Evolutionary conservation across 2,329 filamentous ascomycete genomes (phyloP).

Genomic region (Trichothecium sympodiale): DNA sequence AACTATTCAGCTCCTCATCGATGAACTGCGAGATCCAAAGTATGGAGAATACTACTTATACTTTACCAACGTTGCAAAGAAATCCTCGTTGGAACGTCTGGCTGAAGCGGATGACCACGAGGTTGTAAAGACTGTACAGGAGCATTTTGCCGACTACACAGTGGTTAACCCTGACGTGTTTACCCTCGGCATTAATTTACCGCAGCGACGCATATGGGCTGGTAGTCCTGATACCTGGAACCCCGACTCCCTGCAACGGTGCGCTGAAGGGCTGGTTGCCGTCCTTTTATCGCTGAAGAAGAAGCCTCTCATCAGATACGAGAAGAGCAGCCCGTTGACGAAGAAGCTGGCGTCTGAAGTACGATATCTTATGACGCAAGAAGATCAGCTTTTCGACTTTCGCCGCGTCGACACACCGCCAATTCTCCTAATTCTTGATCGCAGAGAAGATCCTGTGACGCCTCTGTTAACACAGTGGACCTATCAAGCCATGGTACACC

Average conservation of each 20-base stretch:
- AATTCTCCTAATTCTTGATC: slow-evolving; percentile 80
- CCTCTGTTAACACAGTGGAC: slow-evolving; percentile 96
- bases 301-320: slow-evolving; percentile 87
- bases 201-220: slow-evolving; percentile 70
- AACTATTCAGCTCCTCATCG: slow-evolving; percentile 86
- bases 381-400: slow-evolving; percentile 95
- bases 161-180: slow-evolving; percentile 93
- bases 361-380: slow-evolving; percentile 85
- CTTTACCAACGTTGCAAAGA: slow-evolving; percentile 96
- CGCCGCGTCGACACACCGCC: slow-evolving; percentile 89
- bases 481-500: slow-evolving; percentile 99
- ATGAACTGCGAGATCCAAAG: slow-evolving; percentile 89
- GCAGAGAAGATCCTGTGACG: slow-evolving; percentile 88
- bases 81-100: slow-evolving; percentile 84
- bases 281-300: slow-evolving; percentile 86
- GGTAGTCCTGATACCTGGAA: slow-evolving; percentile 81
- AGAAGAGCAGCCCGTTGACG: slow-evolving; percentile 78
- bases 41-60: slow-evolving; percentile 97
- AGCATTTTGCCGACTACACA: slow-evolving; percentile 92
- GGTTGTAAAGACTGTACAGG: slow-evolving; percentile 85
- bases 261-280: slow-evolving; percentile 78
- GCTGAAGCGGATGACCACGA: slow-evolving; percentile 97
- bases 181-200: slow-evolving; percentile 63
- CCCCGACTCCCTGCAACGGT: slow-evolving; percentile 72
- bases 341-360: slow-evolving; percentile 92